Percentiles rank a stretch among this genome's conserved stretches.
phyloP scores from a whole-genome alignment of 345 rosid genomes.

The Passiflora organensis region DNA sequence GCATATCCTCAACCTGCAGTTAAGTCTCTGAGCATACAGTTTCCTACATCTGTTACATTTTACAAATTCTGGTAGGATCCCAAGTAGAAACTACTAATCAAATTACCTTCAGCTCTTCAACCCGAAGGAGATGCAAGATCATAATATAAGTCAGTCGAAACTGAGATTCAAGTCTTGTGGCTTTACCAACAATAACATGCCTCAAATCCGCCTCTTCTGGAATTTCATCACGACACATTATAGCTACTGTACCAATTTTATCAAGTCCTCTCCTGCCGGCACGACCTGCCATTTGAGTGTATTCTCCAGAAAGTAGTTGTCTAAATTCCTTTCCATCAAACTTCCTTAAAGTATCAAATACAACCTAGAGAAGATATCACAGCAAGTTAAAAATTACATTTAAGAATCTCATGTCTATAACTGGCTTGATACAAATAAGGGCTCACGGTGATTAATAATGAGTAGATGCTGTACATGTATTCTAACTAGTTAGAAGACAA shows the following conservation, averaged over 20 bases:
- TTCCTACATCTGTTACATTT: too few species aligned
- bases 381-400: slow-evolving; percentile 11
- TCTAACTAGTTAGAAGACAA: too few species aligned
- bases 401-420: neutral
- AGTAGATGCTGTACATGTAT: too few species aligned
- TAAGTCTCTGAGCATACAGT: slow-evolving; percentile 6
- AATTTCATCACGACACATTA: slow-evolving; percentile 95
- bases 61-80: too few species aligned
- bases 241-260: slow-evolving; percentile 84
- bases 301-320: slow-evolving; percentile 87
- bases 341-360: slow-evolving; percentile 86
- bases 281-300: slow-evolving; percentile 99
- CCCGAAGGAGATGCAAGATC: slow-evolving; percentile 97
- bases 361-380: slow-evolving; percentile 51
- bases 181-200: slow-evolving; percentile 64
- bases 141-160: slow-evolving; percentile 93
- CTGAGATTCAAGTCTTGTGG: slow-evolving; percentile 84
- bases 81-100: neutral
- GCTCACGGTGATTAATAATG: too few species aligned
- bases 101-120: slow-evolving; percentile 93
- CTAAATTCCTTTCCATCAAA: slow-evolving; percentile 93
- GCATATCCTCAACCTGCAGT: slow-evolving; percentile 94
- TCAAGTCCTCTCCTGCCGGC: slow-evolving; percentile 99
- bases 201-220: slow-evolving; percentile 66
- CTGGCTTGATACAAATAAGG: neutral